Evolutionary conservation across 768 basidiomycete genomes (phyloP).

Genomic region (Wakefieldia striispora): DNA sequence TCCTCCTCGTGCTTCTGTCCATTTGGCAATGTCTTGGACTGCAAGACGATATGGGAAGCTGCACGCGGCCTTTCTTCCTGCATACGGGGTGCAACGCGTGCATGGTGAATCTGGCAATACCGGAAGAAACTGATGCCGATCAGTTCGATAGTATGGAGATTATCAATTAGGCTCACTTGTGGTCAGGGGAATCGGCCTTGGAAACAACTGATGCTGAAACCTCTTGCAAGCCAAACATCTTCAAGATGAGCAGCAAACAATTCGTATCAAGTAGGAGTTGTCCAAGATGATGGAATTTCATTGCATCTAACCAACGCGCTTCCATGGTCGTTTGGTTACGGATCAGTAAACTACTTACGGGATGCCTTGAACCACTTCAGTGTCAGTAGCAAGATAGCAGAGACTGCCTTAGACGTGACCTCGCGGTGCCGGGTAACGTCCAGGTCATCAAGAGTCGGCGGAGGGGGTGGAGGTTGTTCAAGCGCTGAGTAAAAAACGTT

Average conservation of each 20-base stretch:
- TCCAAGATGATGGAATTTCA: slow-evolving; percentile 99
- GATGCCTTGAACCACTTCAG: slow-evolving; percentile 99
- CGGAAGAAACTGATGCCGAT: slow-evolving; percentile 80
- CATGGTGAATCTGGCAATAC: slow-evolving; percentile 80
- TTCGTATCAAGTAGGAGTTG: slow-evolving; percentile 94
- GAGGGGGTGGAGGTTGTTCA: slow-evolving; percentile 60
- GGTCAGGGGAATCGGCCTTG: slow-evolving; percentile 82
- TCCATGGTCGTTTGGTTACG: not conserved
- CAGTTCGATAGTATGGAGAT: slow-evolving; percentile 1
- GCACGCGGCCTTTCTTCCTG: slow-evolving; percentile 65
- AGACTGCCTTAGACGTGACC: slow-evolving; percentile 95
- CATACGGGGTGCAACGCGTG: slow-evolving; percentile 57
- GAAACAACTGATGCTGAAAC: slow-evolving; percentile 80
- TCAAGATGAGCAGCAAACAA: slow-evolving; percentile 87
- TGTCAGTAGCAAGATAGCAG: slow-evolving; percentile 85
- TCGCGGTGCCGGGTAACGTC: slow-evolving; percentile 95
- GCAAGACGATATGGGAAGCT: slow-evolving; percentile 56
- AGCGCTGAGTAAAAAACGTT: slow-evolving; percentile 39
- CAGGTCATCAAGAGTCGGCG: slow-evolving; percentile 83
- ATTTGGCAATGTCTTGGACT: slow-evolving; percentile 61
- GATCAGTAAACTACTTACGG: slow-evolving; percentile 53
- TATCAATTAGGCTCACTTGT: slow-evolving; percentile 55
- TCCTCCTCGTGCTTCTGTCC: slow-evolving; percentile 81
- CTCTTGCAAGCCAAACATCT: slow-evolving; percentile 98
- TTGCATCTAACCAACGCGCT: slow-evolving; percentile 60